These are phyloP conservation scores for Fistulifera solaris DNA, from an alignment of 108 stramenopile genomes.

Conservation along the genomic window DNA sequence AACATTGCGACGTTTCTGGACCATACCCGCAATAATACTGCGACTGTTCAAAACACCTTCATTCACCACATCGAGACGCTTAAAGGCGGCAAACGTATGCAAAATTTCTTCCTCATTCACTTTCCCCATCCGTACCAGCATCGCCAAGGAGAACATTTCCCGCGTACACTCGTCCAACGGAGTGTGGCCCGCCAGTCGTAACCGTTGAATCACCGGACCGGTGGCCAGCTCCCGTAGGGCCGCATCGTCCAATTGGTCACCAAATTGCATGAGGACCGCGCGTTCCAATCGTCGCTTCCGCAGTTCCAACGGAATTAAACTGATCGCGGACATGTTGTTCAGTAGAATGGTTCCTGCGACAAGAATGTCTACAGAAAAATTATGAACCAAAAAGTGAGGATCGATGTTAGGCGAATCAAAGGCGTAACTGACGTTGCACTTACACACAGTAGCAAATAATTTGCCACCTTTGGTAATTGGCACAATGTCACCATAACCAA, in stretches of 20 bases:
- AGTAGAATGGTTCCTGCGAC: slow-evolving; percentile 75
- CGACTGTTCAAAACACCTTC: slow-evolving; percentile 56
- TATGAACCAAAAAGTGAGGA: no score
- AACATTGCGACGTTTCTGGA: slow-evolving; percentile 16
- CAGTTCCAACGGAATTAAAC: slow-evolving; percentile 84
- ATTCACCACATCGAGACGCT: slow-evolving; percentile 62
- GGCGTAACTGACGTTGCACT: no score
- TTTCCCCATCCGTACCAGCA: slow-evolving; percentile 83
- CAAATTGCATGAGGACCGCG: slow-evolving; percentile 73
- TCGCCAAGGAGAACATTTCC: slow-evolving; percentile 86
- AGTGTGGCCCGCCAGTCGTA: slow-evolving; percentile 55
- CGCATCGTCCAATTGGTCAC: slow-evolving; percentile 68
- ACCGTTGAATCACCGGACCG: slow-evolving; percentile 66
- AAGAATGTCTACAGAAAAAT: slow-evolving; percentile 28
- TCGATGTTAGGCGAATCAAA: no score
- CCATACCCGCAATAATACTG: slow-evolving; percentile 43
- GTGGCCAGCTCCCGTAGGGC: slow-evolving; percentile 80
- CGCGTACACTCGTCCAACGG: slow-evolving; percentile 78
- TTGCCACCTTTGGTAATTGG: slow-evolving; percentile 64
- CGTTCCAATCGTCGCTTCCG: slow-evolving; percentile 74
- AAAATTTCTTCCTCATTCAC: slow-evolving; percentile 76
- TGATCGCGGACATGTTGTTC: slow-evolving; percentile 84
- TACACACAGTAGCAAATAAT: slow-evolving; percentile 51
- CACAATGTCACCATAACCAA: slow-evolving; percentile 80
- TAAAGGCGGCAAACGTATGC: slow-evolving; percentile 77